A percentile compares a stretch with the other conserved stretches of the same genome.
Conservation (phyloP, 1,139 yeast genomes). For the Wickerhamomyces sp. region DNA sequence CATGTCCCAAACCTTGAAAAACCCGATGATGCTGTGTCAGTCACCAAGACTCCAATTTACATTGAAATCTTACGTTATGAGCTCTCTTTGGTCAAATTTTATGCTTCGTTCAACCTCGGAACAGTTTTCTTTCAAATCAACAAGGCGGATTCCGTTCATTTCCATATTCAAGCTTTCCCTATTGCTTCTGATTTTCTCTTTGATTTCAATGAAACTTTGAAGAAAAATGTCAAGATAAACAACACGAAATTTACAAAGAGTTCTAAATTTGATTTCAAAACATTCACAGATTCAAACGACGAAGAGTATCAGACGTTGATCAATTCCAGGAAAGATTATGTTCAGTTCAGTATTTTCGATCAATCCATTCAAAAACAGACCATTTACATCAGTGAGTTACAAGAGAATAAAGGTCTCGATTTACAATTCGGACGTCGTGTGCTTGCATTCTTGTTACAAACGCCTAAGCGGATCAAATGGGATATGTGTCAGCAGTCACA, state of each 20-base stretch:
- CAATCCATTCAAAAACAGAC: conserved; percentile 26
- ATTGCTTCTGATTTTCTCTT: conserved; percentile 38
- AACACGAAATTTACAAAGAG: conserved; percentile 43
- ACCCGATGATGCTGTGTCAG: conserved; percentile 8
- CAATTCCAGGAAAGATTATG: conserved; percentile 33
- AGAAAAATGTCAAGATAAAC: conserved; percentile 40
- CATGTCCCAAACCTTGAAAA: conserved; percentile 50
- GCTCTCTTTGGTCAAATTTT: conserved; percentile 38
- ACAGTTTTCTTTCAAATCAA: conserved; percentile 61
- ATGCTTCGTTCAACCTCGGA: conserved; percentile 33
- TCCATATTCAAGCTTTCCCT: conserved; percentile 62
- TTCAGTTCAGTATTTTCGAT: conserved; percentile 32
- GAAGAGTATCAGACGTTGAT: conserved; percentile 26
- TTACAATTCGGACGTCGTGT: conserved; percentile 78
- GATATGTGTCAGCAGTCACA: conserved; percentile 61
- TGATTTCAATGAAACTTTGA: conserved; percentile 33
- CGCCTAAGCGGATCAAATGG: conserved; percentile 67
- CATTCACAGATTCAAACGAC: conserved; percentile 24
- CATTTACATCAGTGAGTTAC: conserved; percentile 26
- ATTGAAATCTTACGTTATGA: conserved; percentile 42
- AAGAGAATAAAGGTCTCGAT: conserved; percentile 40
- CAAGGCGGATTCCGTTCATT: conserved; percentile 53
- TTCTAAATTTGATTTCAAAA: conserved; percentile 37
- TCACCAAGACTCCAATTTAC: conserved; percentile 28
- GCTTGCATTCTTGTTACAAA: conserved; percentile 51